Conservation (phyloP, 148 eudicot genomes). For the Vaccinium myrtillus region DNA sequence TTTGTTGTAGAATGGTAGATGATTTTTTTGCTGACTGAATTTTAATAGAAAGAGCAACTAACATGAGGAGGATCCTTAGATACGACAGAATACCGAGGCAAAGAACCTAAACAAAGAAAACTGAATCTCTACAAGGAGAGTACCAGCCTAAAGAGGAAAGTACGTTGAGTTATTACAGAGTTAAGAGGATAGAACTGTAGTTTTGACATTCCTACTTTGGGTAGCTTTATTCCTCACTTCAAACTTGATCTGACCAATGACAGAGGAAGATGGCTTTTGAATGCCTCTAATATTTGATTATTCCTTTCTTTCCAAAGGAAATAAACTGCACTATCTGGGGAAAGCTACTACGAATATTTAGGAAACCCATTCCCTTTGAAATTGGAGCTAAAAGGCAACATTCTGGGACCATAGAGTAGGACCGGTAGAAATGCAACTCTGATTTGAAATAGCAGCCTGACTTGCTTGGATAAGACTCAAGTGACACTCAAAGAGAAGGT, state of each 20-base stretch:
- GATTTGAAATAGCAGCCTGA: background rate
- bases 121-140: background rate
- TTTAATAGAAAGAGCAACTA: background rate
- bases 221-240: background rate
- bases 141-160: background rate
- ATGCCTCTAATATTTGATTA: background rate
- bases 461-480: background rate
- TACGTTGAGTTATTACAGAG: background rate
- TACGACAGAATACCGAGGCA: background rate
- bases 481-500: background rate
- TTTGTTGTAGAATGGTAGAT: background rate
- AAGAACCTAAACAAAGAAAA: background rate
- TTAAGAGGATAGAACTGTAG: background rate
- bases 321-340: background rate
- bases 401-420: background rate
- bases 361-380: background rate
- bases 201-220: background rate
- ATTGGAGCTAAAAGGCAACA: background rate
- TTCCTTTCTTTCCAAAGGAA: background rate
- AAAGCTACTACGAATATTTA: background rate
- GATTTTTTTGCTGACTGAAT: background rate
- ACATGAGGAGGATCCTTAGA: background rate
- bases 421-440: conserved; percentile 1
- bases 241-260: background rate
- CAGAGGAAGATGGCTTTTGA: background rate